Conservation (phyloP, 2,329 filamentous ascomycete species). For the Fusarium albidum region DNA sequence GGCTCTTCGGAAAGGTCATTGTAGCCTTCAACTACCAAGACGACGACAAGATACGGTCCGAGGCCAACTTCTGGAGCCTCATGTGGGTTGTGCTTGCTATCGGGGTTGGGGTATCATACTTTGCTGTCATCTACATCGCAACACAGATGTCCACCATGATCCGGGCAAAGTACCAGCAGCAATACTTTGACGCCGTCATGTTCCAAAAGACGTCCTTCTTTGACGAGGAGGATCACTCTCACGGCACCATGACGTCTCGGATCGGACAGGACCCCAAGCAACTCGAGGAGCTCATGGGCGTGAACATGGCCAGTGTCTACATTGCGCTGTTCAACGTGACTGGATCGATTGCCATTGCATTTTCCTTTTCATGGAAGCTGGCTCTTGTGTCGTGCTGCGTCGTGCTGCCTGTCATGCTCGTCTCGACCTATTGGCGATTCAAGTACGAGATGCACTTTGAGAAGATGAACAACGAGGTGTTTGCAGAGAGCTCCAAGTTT, state of each 20-base stretch:
- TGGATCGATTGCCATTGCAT: constrained; percentile 72
- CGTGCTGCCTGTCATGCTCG: constrained; percentile 59
- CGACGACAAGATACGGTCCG: constrained; percentile 45
- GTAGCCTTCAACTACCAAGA: constrained; percentile 55
- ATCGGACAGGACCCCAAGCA: constrained; percentile 65
- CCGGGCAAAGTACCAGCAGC: constrained; percentile 63
- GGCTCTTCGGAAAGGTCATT: constrained; percentile 63
- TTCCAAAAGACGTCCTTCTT: constrained; percentile 68
- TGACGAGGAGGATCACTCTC: constrained; percentile 66
- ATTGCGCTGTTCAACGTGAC: constrained; percentile 71
- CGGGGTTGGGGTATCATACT: constrained; percentile 61
- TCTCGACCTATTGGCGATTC: constrained; percentile 59
- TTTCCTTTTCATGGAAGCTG: constrained; percentile 80
- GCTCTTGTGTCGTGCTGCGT: constrained; percentile 72
- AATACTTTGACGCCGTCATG: constrained; percentile 69
- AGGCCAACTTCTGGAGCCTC: constrained; percentile 68
- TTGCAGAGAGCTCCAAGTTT: constrained; percentile 76
- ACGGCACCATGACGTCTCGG: constrained; percentile 66
- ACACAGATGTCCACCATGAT: constrained; percentile 57
- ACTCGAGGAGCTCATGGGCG: constrained; percentile 68
- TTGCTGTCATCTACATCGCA: constrained; percentile 48
- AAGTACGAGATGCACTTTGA: constrained; percentile 73
- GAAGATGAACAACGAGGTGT: constrained; percentile 72
- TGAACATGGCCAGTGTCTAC: constrained; percentile 69
- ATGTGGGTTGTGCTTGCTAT: constrained; percentile 71